A percentile compares a stretch with the other conserved stretches of the same genome.
Conservation (phyloP, 495 filamentous ascomycete species). For the Penicillium canescens region DNA sequence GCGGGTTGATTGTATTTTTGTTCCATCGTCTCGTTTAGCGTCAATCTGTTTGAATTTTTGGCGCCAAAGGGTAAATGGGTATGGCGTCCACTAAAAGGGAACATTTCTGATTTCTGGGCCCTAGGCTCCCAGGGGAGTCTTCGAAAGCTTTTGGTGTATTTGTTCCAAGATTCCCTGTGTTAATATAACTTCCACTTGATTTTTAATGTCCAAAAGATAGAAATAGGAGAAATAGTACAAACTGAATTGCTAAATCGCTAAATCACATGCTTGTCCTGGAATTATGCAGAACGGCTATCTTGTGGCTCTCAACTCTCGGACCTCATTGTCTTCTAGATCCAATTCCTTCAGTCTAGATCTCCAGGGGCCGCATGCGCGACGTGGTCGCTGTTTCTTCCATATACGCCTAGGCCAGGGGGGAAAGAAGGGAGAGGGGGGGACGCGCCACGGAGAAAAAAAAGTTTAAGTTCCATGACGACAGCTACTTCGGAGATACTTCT, state of each 20-base stretch:
- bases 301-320: neutral
- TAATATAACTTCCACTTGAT: neutral
- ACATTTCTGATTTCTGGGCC: neutral
- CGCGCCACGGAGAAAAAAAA: slow-evolving; percentile 3
- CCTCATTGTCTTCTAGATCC: neutral
- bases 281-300: slow-evolving; percentile 5
- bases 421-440: slow-evolving; percentile 9
- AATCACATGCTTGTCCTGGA: slow-evolving; percentile 2
- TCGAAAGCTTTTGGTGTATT: neutral
- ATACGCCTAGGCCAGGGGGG: slow-evolving; percentile 13
- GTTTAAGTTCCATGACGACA: neutral
- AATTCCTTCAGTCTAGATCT: slow-evolving; percentile 7
- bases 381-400: slow-evolving; percentile 25
- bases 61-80: neutral
- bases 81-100: neutral
- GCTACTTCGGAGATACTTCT: neutral
- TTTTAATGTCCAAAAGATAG: neutral
- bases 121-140: neutral
- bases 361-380: slow-evolving; percentile 19
- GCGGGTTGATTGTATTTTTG: slow-evolving; percentile 1
- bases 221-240: too few species aligned
- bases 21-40: slow-evolving; percentile 1
- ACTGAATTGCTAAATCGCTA: neutral
- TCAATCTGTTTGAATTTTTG: slow-evolving; percentile 1
- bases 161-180: neutral